Base-by-base conservation (phyloP, 305 asterid species). In the Plantago lanceolata region DNA sequence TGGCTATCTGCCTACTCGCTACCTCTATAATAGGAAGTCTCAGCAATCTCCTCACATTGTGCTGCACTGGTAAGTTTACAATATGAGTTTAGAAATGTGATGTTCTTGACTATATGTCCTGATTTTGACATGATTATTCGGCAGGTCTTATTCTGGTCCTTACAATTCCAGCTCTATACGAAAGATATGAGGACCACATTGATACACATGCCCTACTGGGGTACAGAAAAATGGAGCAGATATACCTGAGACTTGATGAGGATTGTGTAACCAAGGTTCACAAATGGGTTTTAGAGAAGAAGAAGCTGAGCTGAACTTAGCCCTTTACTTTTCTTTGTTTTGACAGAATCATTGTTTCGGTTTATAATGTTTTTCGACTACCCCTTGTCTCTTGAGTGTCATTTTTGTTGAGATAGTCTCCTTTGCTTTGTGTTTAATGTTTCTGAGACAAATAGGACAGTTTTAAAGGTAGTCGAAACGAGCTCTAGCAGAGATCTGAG, bases 111-210 rank as follows among this genome's bases (percentile, higher is more conserved):
- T 31, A 5, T 19, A 29, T 24, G 45, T 24, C 19, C 44, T 61
- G 33, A 44, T 44, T n/a, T 6, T 24, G 45, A 24, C 44, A 61
- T 48, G 14, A 15, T 16, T 20, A 24, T 45, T 47, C 13, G 52
- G 69, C 88, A 91, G 98, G 92, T 65, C 81, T 83, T 24, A 56
- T 85, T 47, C 26, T 74, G 60, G 66, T 77, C 64, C 92, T 91
- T 66, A 86, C 95, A 43, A 65, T 88, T 59, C 95, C 98, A 16
- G 95, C 79, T 49, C 56, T 84, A 29, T 88, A 85, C 21, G 94
- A 86, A 70, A 86, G 82, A 77, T 88, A 75, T 11, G 92, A 86
- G 73, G 77, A 82, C 49, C 70, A 35, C 53, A 65, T 85, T 12
- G 87, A 88, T 29, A 55, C 40, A 64, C 63, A 47, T 71, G 70